A percentile compares a stretch with the other conserved stretches of the same genome.
Evolutionary conservation across 768 basidiomycete species (phyloP).

Genomic region (Mycena albidolilacea): DNA sequence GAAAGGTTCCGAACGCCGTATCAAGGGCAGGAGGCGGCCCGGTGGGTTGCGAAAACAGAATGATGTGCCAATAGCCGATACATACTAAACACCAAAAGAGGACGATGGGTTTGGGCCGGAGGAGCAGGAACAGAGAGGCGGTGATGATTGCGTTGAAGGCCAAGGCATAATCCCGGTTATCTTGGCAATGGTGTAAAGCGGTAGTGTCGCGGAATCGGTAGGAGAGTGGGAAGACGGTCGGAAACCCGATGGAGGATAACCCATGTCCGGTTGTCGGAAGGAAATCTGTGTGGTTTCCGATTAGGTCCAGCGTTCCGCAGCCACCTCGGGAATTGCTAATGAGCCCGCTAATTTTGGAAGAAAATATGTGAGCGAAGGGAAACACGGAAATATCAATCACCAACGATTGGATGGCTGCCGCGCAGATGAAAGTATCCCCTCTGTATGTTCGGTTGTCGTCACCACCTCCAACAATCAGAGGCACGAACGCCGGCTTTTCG

Average conservation of each 20-base stretch:
- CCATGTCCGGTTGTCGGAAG: constrained; percentile 72
- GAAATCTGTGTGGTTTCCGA: constrained; percentile 83
- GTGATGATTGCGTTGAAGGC: constrained; percentile 81
- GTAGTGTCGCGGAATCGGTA: constrained; percentile 68
- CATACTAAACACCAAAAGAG: constrained; percentile 85
- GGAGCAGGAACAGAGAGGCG: constrained; percentile 76
- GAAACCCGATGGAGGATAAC: constrained; percentile 81
- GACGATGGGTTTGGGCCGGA: constrained; percentile 79
- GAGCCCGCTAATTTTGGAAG: constrained; percentile 65
- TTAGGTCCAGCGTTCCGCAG: constrained; percentile 78
- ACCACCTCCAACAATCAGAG: constrained; percentile 90
- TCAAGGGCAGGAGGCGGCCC: constrained; percentile 67
- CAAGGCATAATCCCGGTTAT: constrained; percentile 78
- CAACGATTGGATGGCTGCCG: constrained; percentile 87
- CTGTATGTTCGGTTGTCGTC: constrained; percentile 81
- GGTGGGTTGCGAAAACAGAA: constrained; percentile 83
- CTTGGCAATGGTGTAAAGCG: constrained; percentile 74
- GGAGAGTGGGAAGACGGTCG: constrained; percentile 80
- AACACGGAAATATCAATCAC: constrained; percentile 38
- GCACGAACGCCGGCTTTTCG: constrained; percentile 74
- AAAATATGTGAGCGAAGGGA: constrained; percentile 28
- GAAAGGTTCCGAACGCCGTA: constrained; percentile 81
- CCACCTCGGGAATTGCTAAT: constrained; percentile 78
- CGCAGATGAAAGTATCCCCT: constrained; percentile 89
- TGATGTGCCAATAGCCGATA: constrained; percentile 90